Evolutionary conservation across 2,329 filamentous ascomycete species (phyloP).

Genomic region (Pseudocercospora fijiensis): DNA sequence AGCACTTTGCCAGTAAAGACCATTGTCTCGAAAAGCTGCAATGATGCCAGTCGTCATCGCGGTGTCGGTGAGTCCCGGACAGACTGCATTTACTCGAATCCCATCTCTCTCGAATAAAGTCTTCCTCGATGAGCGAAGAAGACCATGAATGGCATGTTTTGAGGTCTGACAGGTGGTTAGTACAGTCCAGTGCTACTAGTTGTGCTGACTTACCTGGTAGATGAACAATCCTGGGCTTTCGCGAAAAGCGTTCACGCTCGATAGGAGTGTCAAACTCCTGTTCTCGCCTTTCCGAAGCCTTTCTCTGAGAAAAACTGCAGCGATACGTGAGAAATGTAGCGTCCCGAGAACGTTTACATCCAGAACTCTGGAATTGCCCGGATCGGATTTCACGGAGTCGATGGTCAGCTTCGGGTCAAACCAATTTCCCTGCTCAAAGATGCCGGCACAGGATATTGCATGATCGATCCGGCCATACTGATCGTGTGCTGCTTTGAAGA

Average conservation of each 20-base stretch:
- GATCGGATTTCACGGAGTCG: slow-evolving; percentile 43
- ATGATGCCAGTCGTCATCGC: slow-evolving; percentile 33
- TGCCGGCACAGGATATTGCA: slow-evolving; percentile 51
- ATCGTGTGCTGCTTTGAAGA: slow-evolving; percentile 50
- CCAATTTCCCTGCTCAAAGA: slow-evolving; percentile 47
- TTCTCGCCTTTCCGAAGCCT: slow-evolving; percentile 36
- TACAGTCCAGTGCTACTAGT: not conserved
- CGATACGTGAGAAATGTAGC: slow-evolving; percentile 51
- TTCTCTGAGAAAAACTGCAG: slow-evolving; percentile 52
- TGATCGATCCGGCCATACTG: slow-evolving; percentile 51
- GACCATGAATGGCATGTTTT: slow-evolving; percentile 32
- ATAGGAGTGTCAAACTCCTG: slow-evolving; percentile 46
- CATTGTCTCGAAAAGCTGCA: slow-evolving; percentile 20
- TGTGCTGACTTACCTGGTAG: slow-evolving; percentile 37
- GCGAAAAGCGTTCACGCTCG: slow-evolving; percentile 52
- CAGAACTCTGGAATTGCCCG: slow-evolving; percentile 42
- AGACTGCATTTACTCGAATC: slow-evolving; percentile 44
- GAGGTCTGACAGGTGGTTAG: slow-evolving; percentile 19
- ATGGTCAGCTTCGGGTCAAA: slow-evolving; percentile 49
- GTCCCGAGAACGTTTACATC: slow-evolving; percentile 47
- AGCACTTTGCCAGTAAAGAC: slow-evolving; percentile 24
- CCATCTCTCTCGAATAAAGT: slow-evolving; percentile 28
- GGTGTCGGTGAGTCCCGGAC: slow-evolving; percentile 47
- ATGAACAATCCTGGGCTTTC: slow-evolving; percentile 50
- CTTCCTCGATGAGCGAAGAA: slow-evolving; percentile 30